These are phyloP conservation scores for Panaeolus cyanescens DNA, from an alignment of 768 basidiomycete species.

Conservation along the genomic window DNA sequence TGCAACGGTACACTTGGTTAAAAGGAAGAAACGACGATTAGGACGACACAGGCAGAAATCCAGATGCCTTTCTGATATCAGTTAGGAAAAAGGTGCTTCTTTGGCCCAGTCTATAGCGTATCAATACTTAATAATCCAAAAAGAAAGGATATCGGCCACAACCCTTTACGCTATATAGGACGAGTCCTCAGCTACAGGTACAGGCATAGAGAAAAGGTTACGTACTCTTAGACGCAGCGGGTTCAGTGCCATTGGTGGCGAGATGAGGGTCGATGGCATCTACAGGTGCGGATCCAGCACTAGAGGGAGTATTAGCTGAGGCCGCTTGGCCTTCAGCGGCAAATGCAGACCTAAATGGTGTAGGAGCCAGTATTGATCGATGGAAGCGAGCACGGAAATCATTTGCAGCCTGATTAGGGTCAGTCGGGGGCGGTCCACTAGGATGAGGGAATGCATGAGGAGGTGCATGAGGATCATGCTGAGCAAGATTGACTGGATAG, in stretches of 20 bases:
- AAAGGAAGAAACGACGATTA: neutral
- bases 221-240: conserved; percentile 5
- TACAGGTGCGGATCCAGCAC: conserved; percentile 21
- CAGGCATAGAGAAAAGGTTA: neutral
- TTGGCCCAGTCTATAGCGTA: neutral
- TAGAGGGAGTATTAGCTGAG: conserved; percentile 28
- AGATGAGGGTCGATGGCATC: conserved; percentile 41
- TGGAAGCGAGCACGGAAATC: conserved; percentile 73
- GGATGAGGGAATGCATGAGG: conserved; percentile 23
- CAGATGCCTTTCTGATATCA: neutral
- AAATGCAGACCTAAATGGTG: conserved; percentile 49
- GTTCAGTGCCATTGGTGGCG: conserved; percentile 8
- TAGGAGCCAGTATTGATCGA: conserved; percentile 57
- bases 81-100: neutral
- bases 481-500: conserved; percentile 27
- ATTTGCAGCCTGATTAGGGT: conserved; percentile 30
- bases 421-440: conserved; percentile 23
- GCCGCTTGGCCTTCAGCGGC: conserved; percentile 18
- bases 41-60: neutral
- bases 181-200: neutral
- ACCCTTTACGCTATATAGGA: neutral
- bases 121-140: neutral
- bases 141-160: neutral
- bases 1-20: neutral
- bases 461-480: conserved; percentile 17